Percentiles rank a stretch among this genome's conserved stretches.
These are phyloP conservation scores for Fusarium siculi DNA, from an alignment of 2,329 filamentous ascomycete genomes.

Conservation along the genomic window DNA sequence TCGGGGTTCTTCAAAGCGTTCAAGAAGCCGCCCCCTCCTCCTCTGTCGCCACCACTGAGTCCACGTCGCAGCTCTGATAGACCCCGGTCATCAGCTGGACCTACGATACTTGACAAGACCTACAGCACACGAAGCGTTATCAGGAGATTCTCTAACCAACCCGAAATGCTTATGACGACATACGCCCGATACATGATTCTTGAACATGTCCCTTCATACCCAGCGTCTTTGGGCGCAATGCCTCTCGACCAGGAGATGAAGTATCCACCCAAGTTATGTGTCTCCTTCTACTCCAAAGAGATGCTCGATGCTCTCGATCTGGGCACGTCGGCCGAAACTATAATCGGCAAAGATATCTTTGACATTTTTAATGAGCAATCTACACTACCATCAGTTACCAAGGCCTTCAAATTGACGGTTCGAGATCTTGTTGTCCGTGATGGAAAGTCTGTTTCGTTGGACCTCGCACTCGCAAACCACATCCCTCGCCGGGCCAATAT, in stretches of 20 bases:
- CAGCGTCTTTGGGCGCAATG: constrained; percentile 39
- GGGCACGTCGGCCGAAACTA: constrained; percentile 47
- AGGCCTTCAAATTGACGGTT: constrained; percentile 58
- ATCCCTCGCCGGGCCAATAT: constrained; percentile 42
- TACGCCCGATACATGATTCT: constrained; percentile 50
- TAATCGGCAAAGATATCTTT: constrained; percentile 64
- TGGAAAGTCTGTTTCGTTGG: constrained; percentile 50
- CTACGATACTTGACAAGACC: constrained; percentile 35
- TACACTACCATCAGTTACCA: constrained; percentile 55
- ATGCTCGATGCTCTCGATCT: constrained; percentile 61
- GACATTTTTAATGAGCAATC: constrained; percentile 62
- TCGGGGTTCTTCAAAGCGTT: constrained; percentile 50
- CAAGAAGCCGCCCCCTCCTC: constrained; percentile 39
- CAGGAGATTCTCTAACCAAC: constrained; percentile 33
- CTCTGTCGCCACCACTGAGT: constrained; percentile 40
- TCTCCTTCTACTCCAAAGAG: constrained; percentile 59
- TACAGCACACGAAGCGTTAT: constrained; percentile 43
- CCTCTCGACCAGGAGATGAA: constrained; percentile 43
- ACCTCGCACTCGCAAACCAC: constrained; percentile 44
- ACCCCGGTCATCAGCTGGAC: constrained; percentile 40
- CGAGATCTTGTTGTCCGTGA: constrained; percentile 51
- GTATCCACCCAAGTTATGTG: constrained; percentile 49
- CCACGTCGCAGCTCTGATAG: constrained; percentile 42
- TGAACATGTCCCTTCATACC: constrained; percentile 42
- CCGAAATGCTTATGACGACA: constrained; percentile 39